Evolutionary conservation across 1,284 basidiomycete genomes (phyloP), one percentile per base, ranked within the genome.

Genomic region (Trametes versicolor): DNA sequence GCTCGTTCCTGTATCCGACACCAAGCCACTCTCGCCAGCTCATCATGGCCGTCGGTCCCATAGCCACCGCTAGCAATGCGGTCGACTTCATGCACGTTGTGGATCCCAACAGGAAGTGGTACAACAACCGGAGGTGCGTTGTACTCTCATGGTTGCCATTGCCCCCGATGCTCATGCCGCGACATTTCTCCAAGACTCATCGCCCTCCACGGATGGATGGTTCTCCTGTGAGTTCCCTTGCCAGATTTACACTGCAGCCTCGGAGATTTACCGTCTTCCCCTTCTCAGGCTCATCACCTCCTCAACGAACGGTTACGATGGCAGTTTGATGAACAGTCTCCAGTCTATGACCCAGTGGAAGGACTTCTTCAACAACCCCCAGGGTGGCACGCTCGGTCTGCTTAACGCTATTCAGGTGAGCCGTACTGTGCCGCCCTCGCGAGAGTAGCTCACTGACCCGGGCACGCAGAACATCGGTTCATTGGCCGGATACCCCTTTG

Each of bases 241-340:
- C 23, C 36, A 43, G 8, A 29, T 25, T n/a, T 50, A 17, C 25
- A 13, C 36, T 12, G 9, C 9, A 60, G 55, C 1, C 45, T 63
- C 57, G 47, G 25, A 45, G 17, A 47, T 55, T 62, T 8, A 66
- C 34, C 19, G 23, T 17, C 54, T 23, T 50, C 53, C 47, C 60
- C 3, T 51, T 43, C 23, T 25, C 64, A 89, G 88, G 54, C 85
- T 92, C 63, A 90, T 92, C 74, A 91, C 90, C 13, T 90, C 90
- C 15, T 90, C 89, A 12, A 91, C 88, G 60, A 91, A 90, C 74
- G 91, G 91, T 62, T 93, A 89, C 75, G 91, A 93, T 75, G 89
- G 89, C 65, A 87, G 84, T 76, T 87, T 92, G 85, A 90, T 92
- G 90, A 92, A 92, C 75, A 89, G 88, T 73, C 81, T 93, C 51